These are phyloP conservation scores for Sporothrix humicola DNA, from an alignment of 2,329 filamentous ascomycete genomes.

Conservation along the genomic window DNA sequence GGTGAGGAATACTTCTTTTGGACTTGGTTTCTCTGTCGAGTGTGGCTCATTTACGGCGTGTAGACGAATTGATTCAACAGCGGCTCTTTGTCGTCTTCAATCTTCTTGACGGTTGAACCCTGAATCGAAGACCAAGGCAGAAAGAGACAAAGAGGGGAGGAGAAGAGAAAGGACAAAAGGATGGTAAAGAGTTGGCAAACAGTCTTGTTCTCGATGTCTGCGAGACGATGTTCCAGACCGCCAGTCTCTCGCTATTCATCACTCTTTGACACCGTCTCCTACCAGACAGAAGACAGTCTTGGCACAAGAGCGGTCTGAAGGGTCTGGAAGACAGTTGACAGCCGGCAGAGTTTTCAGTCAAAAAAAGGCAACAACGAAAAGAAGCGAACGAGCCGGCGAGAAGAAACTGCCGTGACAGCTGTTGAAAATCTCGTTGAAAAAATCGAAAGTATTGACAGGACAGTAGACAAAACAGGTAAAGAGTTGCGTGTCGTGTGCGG, in stretches of 20 bases:
- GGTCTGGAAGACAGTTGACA: no score
- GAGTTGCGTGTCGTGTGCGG: not conserved
- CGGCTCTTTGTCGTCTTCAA: no score
- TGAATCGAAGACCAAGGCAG: not conserved
- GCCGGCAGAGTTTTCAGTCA: not conserved
- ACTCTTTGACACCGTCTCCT: no score
- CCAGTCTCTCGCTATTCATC: not conserved
- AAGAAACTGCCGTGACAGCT: not conserved
- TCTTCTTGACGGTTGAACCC: not conserved
- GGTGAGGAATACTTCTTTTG: not conserved
- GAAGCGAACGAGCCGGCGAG: not conserved
- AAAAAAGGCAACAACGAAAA: not conserved
- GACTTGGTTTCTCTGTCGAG: not conserved
- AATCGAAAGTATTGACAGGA: not conserved
- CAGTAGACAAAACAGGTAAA: not conserved
- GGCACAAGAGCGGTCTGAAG: slow-evolving; percentile 10
- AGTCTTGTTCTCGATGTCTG: not conserved
- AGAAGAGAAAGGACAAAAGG: not conserved
- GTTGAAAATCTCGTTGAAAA: not conserved
- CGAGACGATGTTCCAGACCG: not conserved
- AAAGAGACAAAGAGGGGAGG: slow-evolving; percentile 1
- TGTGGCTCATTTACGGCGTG: not conserved
- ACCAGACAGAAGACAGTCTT: not conserved
- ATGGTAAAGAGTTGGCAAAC: no score
- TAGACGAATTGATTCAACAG: not conserved